Conservation (phyloP, 495 filamentous ascomycete species). For the Aspergillus funiculosus region DNA sequence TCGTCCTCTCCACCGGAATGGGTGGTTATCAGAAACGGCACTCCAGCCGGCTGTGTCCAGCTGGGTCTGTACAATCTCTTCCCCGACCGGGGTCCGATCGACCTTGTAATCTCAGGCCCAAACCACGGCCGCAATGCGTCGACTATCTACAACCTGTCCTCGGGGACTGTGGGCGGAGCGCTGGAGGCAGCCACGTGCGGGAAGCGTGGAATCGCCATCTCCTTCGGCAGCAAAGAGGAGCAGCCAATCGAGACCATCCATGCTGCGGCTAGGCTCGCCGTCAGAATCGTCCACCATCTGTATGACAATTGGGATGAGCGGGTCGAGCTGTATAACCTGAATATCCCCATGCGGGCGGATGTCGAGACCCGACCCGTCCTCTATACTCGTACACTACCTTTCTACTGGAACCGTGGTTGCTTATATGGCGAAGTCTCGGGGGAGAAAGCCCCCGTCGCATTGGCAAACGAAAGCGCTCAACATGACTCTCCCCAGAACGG, state of each 20-base stretch:
- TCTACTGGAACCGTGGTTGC: conserved; percentile 74
- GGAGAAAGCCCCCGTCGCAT: too few species aligned
- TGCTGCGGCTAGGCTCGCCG: conserved; percentile 61
- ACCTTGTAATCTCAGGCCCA: conserved; percentile 84
- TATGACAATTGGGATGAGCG: conserved; percentile 64
- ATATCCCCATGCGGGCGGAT: conserved; percentile 65
- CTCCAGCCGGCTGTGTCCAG: conserved; percentile 81
- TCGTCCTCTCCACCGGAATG: conserved; percentile 40
- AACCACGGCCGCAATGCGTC: conserved; percentile 96
- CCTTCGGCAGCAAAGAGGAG: conserved; percentile 74
- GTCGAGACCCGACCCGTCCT: conserved; percentile 58
- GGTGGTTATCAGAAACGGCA: conserved; percentile 82
- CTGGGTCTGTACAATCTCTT: conserved; percentile 89
- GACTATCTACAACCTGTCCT: conserved; percentile 80
- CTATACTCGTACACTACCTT: conserved; percentile 77
- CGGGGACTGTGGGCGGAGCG: conserved; percentile 85
- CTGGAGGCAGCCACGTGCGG: conserved; percentile 84
- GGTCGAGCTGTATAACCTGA: conserved; percentile 81
- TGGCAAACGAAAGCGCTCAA: too few species aligned
- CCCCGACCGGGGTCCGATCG: conserved; percentile 62
- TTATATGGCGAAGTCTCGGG: conserved; percentile 62
- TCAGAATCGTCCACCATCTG: conserved; percentile 69
- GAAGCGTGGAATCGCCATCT: conserved; percentile 70
- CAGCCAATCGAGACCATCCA: conserved; percentile 62
- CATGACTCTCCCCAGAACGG: neutral